Evolutionary conservation across 140 eudicot species (phyloP).

Genomic region (Stevia rebaudiana): DNA sequence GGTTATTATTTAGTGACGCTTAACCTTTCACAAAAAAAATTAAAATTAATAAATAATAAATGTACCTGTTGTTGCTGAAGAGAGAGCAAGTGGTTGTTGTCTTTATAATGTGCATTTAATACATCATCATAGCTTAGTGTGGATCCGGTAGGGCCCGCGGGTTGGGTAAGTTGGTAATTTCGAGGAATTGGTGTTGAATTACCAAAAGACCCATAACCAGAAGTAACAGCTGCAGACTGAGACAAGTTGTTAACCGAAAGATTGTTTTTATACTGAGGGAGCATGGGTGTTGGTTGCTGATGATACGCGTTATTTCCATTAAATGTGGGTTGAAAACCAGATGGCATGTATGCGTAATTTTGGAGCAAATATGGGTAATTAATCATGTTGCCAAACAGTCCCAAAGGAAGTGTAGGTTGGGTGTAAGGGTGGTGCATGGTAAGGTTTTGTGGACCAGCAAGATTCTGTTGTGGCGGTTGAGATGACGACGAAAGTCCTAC

Average conservation of each 20-base stretch:
- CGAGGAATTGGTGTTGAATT: constrained; percentile 52
- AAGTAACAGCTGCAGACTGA: constrained; percentile 60
- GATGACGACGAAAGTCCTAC: constrained; percentile 49
- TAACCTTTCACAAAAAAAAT: background rate
- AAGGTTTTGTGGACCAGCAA: constrained; percentile 62
- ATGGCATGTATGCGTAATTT: constrained; percentile 78
- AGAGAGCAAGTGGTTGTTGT: constrained; percentile 53
- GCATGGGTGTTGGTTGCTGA: constrained; percentile 64
- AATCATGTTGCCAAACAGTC: constrained; percentile 66
- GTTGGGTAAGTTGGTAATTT: constrained; percentile 57
- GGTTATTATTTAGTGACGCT: background rate
- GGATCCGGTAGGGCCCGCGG: constrained; percentile 67
- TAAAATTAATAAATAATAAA: too few relatives aligned
- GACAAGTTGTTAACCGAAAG: constrained; percentile 57
- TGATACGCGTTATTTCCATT: constrained; percentile 72
- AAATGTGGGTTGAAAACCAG: constrained; percentile 76
- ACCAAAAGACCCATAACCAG: constrained; percentile 68
- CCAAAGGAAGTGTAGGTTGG: constrained; percentile 65
- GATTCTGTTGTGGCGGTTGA: constrained; percentile 52
- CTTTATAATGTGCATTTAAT: constrained; percentile 77
- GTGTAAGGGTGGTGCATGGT: constrained; percentile 67
- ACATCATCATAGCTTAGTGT: constrained; percentile 64
- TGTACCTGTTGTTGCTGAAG: constrained; percentile 91
- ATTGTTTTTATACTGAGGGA: constrained; percentile 70
- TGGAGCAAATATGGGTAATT: constrained; percentile 73